Evolutionary conservation across 2,329 filamentous ascomycete genomes (phyloP).

Genomic region (Aspergillus alliaceus): DNA sequence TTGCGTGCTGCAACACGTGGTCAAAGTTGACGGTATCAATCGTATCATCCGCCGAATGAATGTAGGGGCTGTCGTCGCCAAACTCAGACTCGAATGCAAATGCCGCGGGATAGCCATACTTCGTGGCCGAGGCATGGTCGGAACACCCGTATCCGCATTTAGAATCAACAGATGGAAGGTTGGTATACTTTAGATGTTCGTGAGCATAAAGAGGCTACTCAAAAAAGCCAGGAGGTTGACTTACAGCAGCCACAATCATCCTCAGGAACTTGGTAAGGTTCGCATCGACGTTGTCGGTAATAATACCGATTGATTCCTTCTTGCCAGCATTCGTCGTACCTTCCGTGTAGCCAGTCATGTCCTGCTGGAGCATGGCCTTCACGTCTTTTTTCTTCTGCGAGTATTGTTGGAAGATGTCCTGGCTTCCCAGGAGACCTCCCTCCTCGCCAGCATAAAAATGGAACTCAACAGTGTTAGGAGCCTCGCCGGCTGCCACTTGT

Average conservation of each 20-base stretch:
- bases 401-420: neutral
- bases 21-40: slow-evolving; percentile 2
- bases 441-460: slow-evolving; percentile 5
- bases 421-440: slow-evolving; percentile 1
- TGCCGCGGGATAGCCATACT: neutral
- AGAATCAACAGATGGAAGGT: neutral
- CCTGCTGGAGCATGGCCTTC: slow-evolving; percentile 3
- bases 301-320: neutral
- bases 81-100: slow-evolving; percentile 1
- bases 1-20: slow-evolving; percentile 1
- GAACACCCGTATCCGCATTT: slow-evolving; percentile 3
- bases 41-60: slow-evolving; percentile 1
- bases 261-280: slow-evolving; percentile 2
- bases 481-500: neutral
- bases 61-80: neutral
- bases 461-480: neutral
- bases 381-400: neutral
- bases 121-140: neutral
- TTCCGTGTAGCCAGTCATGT: neutral
- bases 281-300: neutral
- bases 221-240: neutral
- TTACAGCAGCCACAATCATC: neutral
- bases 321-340: neutral
- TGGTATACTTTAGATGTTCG: neutral
- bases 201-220: neutral